Percentiles rank a stretch among this genome's conserved stretches.
Evolutionary conservation across 805 yeast species (phyloP).

Genomic region (Monosporozyma yasuniensis): DNA sequence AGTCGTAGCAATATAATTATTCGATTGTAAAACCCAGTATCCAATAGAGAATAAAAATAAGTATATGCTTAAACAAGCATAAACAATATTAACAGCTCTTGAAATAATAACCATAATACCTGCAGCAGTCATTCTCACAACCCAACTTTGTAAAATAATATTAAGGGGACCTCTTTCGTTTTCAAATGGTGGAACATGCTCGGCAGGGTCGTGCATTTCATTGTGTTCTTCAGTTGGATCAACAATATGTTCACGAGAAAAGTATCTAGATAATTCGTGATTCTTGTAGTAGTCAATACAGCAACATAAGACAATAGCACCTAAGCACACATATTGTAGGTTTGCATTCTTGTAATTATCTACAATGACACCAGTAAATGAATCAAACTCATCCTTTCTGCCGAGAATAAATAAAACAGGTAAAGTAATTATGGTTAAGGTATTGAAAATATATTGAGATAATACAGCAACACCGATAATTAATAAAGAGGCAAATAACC

Average conservation of each 20-base stretch:
- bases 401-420: slow-evolving; percentile 6
- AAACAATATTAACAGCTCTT: not conserved
- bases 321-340: slow-evolving; percentile 16
- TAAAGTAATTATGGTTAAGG: slow-evolving; percentile 6
- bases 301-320: slow-evolving; percentile 11
- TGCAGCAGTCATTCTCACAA: not conserved
- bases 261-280: slow-evolving; percentile 9
- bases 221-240: slow-evolving; percentile 10
- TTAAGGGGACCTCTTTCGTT: slow-evolving; percentile 2
- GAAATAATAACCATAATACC: not conserved
- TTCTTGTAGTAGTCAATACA: slow-evolving; percentile 13
- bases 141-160: slow-evolving; percentile 7
- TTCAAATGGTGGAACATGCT: not conserved
- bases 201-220: not conserved
- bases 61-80: not conserved
- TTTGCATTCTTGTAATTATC: slow-evolving; percentile 10
- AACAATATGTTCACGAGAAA: slow-evolving; percentile 16
- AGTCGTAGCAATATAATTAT: not conserved
- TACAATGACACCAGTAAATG: not conserved
- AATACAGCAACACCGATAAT: slow-evolving; percentile 14
- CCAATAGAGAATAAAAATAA: not conserved
- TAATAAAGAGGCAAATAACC: slow-evolving; percentile 38
- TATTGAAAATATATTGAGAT: slow-evolving; percentile 14
- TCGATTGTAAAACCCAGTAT: not conserved
- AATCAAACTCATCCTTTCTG: not conserved